A percentile compares a stretch with the other conserved stretches of the same genome.
Conservation (phyloP, 2,329 filamentous ascomycete species). For the Arthrinium puccinioides region DNA sequence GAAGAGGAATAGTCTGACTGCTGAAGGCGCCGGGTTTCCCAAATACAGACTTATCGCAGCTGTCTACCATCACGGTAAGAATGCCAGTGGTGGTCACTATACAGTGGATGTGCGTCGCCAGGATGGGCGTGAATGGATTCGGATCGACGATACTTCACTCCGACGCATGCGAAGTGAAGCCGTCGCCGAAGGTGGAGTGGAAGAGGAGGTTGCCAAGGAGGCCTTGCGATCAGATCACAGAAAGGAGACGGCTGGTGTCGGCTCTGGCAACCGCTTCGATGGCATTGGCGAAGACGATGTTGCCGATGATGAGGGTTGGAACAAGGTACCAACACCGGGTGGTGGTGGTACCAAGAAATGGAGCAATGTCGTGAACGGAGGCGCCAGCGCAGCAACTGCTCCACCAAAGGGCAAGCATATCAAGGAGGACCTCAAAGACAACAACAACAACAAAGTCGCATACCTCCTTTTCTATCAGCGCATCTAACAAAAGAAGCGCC, state of each 20-base stretch:
- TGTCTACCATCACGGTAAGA: constrained; percentile 96
- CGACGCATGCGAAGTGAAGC: constrained; percentile 80
- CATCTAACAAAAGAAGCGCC: constrained; percentile 35
- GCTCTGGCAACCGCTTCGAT: constrained; percentile 67
- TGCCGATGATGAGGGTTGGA: constrained; percentile 70
- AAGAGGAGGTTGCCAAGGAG: constrained; percentile 62
- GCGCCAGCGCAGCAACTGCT: constrained; percentile 42
- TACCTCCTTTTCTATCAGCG: constrained; percentile 95
- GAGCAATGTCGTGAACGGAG: constrained; percentile 62
- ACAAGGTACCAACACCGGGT: constrained; percentile 57
- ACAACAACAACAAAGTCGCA: constrained; percentile 94
- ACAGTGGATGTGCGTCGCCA: constrained; percentile 95
- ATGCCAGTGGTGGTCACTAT: constrained; percentile 92
- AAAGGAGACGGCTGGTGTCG: constrained; percentile 33
- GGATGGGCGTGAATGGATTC: constrained; percentile 92
- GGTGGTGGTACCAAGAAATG: constrained; percentile 73
- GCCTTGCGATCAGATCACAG: constrained; percentile 61
- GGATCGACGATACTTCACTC: constrained; percentile 89
- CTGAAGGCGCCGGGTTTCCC: constrained; percentile 62
- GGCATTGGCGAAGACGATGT: constrained; percentile 59
- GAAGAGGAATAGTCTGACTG: constrained; percentile 57
- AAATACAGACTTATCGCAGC: constrained; percentile 83
- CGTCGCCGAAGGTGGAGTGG: constrained; percentile 76
- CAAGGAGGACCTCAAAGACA: constrained; percentile 70
- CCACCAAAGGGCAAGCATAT: constrained; percentile 49